Evolutionary conservation across 2,329 filamentous ascomycete species (phyloP).

Genomic region (Leptographium flavum): DNA sequence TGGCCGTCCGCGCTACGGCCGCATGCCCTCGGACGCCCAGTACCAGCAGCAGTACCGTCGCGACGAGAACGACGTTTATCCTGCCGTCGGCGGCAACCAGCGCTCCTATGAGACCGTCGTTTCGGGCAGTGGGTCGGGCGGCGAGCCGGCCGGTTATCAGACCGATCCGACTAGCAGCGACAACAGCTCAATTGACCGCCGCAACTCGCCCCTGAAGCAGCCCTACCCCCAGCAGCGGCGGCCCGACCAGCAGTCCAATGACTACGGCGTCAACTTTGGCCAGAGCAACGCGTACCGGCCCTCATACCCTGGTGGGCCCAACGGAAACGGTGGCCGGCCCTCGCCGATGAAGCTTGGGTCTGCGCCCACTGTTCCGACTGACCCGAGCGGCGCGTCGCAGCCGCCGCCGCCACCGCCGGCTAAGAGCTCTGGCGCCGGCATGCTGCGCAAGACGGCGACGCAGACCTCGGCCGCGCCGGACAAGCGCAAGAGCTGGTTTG

Average conservation of each 20-base stretch:
- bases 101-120: slow-evolving; percentile 79
- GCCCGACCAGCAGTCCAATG: slow-evolving; percentile 35
- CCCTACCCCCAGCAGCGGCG: slow-evolving; percentile 17
- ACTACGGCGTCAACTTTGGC: slow-evolving; percentile 48
- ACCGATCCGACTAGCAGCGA: slow-evolving; percentile 81
- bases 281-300: slow-evolving; percentile 28
- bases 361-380: background rate
- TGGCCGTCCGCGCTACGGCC: slow-evolving; percentile 20
- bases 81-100: slow-evolving; percentile 48
- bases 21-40: slow-evolving; percentile 34
- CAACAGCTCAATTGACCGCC: slow-evolving; percentile 77
- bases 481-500: slow-evolving; percentile 86
- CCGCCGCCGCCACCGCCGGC: slow-evolving; percentile 13
- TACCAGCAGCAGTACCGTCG: slow-evolving; percentile 21
- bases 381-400: too few species aligned
- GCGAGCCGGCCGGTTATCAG: slow-evolving; percentile 62
- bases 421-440: slow-evolving; percentile 16
- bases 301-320: slow-evolving; percentile 17
- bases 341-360: slow-evolving; percentile 20
- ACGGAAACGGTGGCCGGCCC: slow-evolving; percentile 14
- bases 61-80: slow-evolving; percentile 32
- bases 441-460: slow-evolving; percentile 16
- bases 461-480: slow-evolving; percentile 24
- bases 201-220: slow-evolving; percentile 37
- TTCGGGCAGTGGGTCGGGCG: slow-evolving; percentile 59